Evolutionary conservation across 345 rosid genomes (phyloP), one percentile per base, ranked within the genome.

Genomic region (Boechera retrofracta): DNA sequence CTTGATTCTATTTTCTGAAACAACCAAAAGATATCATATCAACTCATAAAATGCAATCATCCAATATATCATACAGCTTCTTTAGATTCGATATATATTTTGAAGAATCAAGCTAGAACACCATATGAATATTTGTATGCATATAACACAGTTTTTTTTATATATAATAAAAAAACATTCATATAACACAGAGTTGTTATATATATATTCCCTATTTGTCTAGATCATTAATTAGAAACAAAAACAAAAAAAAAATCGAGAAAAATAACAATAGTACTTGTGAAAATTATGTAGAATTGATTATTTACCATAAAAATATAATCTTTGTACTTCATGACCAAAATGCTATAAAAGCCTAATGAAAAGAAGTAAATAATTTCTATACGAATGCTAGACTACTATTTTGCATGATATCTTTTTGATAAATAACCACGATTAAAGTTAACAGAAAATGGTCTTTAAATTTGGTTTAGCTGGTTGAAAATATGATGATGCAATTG

Each of bases 11-110:
- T 58, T 60, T 67, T 51, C 64, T 79, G 65, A 60, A 79, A 73
- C 78, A 67, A 78, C 74, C 74, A 73, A 52, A 72, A 73, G 65
- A 79, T 73, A 67, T 73, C 74, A 78, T 72, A 73, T 73, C 82
- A 73, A 53, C 44, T 78, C 74, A 78, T 73, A 42, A 60, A 59
- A 77, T 71, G 77, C 77, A 77, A 71, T 71, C 81, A 70, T 63
- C 45, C 63, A 63, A 28, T 31, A 42, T 45, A 62, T 56, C 49
- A 76, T 45, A 38, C 3, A 71, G 32, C 29, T 42, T 15, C 36
- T 10, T 70, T 35, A 77, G 71, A 69, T 62, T 77, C 42, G 12
- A n/a, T 39, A 51, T 55, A n/a, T 39, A 51, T 55, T 62, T 53
- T 53, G 24, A 35, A 63, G 49, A 44, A 77, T 54, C 71, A 69